phyloP scores from a whole-genome alignment of 2,329 filamentous ascomycete genomes.

The Diaporthe citri region DNA sequence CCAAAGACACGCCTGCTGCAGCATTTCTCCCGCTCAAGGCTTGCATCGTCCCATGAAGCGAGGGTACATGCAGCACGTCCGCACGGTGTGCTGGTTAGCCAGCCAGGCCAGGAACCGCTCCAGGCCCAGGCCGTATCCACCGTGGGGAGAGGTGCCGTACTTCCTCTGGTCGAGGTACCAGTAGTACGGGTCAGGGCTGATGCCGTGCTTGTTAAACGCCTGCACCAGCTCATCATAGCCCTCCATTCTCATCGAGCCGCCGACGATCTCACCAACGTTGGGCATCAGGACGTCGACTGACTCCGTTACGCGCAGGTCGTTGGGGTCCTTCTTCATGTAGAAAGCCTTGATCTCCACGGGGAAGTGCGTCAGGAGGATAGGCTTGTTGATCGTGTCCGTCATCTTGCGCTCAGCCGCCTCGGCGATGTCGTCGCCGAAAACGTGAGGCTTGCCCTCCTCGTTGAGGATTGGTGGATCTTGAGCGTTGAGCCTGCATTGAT shows the following conservation, averaged over 20 bases:
- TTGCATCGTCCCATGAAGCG: constrained; percentile 86
- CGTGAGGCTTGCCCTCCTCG: constrained; percentile 90
- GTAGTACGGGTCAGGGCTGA: constrained; percentile 89
- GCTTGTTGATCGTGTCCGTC: constrained; percentile 96
- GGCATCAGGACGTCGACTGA: constrained; percentile 90
- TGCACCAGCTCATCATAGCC: constrained; percentile 89
- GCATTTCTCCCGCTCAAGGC: constrained; percentile 62
- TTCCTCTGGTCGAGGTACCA: constrained; percentile 99
- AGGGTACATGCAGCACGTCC: constrained; percentile 80
- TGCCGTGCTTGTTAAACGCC: constrained; percentile 88
- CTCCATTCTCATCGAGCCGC: constrained; percentile 96
- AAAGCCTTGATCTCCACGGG: constrained; percentile 98
- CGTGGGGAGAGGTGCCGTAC: constrained; percentile 94
- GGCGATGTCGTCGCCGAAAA: constrained; percentile 97
- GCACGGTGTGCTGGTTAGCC: constrained; percentile 73
- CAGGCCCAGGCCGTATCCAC: constrained; percentile 91
- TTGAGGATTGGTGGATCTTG: constrained; percentile 85
- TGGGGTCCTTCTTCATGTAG: constrained; percentile 93
- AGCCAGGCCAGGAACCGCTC: constrained; percentile 81
- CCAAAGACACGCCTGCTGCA: background rate
- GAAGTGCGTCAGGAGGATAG: constrained; percentile 98
- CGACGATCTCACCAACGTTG: constrained; percentile 96
- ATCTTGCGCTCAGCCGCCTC: constrained; percentile 96
- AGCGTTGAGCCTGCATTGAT: constrained; percentile 82
- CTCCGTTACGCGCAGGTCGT: constrained; percentile 88